Conservation (phyloP, 805 yeast genomes). For the Candida boleticola region DNA sequence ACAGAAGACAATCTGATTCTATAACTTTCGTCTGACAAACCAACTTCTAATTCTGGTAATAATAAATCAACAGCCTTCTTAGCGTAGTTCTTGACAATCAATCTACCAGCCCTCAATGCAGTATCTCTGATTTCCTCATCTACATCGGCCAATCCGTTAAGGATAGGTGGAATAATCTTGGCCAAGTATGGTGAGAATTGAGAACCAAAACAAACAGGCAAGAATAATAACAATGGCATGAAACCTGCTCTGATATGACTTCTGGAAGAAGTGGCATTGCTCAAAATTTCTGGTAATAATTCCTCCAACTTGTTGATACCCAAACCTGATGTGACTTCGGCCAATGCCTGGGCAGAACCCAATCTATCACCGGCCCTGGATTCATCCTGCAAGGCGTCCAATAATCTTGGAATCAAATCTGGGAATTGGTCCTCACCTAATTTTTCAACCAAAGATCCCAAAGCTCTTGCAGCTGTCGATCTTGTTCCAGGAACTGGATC, state of each 20-base stretch:
- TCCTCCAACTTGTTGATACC: slow-evolving; percentile 89
- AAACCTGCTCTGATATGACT: slow-evolving; percentile 84
- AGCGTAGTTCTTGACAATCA: slow-evolving; percentile 89
- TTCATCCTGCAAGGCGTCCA: slow-evolving; percentile 75
- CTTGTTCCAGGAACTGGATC: slow-evolving; percentile 98
- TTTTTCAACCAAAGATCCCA: slow-evolving; percentile 94
- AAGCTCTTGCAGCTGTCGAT: slow-evolving; percentile 95
- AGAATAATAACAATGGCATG: slow-evolving; percentile 81
- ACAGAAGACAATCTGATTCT: slow-evolving; percentile 92
- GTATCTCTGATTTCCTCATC: slow-evolving; percentile 86
- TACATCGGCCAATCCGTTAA: slow-evolving; percentile 85
- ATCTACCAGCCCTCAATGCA: slow-evolving; percentile 88
- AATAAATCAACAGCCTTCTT: slow-evolving; percentile 87
- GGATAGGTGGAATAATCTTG: slow-evolving; percentile 85
- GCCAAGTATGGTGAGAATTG: slow-evolving; percentile 87
- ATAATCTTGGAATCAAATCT: slow-evolving; percentile 74
- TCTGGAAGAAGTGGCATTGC: slow-evolving; percentile 66
- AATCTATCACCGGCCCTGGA: slow-evolving; percentile 83
- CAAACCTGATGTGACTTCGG: slow-evolving; percentile 91
- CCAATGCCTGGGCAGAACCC: slow-evolving; percentile 95
- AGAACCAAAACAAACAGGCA: slow-evolving; percentile 92
- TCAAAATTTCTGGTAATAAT: slow-evolving; percentile 73
- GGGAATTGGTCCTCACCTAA: slow-evolving; percentile 97
- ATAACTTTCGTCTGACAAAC: slow-evolving; percentile 76
- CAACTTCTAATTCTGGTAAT: slow-evolving; percentile 90